Evolutionary conservation across 2,329 filamentous ascomycete species (phyloP), one percentile per base, ranked within the genome.

Genomic region (Stemphylium beticola): DNA sequence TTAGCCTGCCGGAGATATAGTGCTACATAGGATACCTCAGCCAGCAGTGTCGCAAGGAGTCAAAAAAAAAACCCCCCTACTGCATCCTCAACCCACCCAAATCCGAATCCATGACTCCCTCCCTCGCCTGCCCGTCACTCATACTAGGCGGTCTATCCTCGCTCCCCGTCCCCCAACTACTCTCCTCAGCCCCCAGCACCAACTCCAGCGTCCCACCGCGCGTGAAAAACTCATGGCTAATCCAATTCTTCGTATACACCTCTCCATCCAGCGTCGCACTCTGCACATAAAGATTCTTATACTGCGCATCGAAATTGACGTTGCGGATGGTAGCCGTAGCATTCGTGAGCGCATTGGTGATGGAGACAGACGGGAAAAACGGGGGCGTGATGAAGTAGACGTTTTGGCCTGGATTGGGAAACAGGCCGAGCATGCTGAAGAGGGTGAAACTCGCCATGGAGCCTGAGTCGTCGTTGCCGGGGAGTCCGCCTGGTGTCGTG

Each of bases 381-480:
- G 79, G 78, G 9, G 79, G 76, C 7, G 72, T 78, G 53, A 81
- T 79, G 45, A 81, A 73, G 48, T 80, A 81, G 12, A 81, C 77
- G 54, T 80, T 75, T 46, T 81, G 78, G 0, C 79, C 79, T 1
- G 79, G 77, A 40, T 78, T 79, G 0, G 79, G 79, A 42, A 80
- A 80, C 2, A 79, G 62, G 0, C 79, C 79, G 37, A 79, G 71
- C 72, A 78, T 79, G 9, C 73, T 68, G 54, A 80, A 73, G 4
- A 78, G 70, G 1, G 73, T 69, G 57, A 81, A 81, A 4, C 74
- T 74, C 1, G 77, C 79, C 78, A 80, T 80, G 4, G 79, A 76
- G 15, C 78, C 79, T 0, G 67, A 71, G 48, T 81, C 79, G 55
- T 81, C 79, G 54, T 81, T 81, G 1, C 79, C 79, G 0, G 79